These are phyloP conservation scores for Botrytis pseudocinerea DNA, from an alignment of 2,329 filamentous ascomycete genomes.

Conservation along the genomic window DNA sequence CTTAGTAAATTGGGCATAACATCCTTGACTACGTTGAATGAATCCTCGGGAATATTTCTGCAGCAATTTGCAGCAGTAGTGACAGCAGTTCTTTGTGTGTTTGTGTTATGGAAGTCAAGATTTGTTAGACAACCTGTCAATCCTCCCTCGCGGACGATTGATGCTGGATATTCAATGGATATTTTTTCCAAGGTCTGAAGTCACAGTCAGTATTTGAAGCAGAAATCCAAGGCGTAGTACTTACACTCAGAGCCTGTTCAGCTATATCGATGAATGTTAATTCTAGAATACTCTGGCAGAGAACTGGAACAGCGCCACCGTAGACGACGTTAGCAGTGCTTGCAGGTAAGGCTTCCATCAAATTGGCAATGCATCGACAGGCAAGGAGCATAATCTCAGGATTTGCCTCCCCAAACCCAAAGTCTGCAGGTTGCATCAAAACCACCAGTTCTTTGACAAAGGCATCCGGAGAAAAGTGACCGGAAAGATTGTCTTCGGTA, in stretches of 20 bases:
- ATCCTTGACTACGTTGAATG: conserved; percentile 85
- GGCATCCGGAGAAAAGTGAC: conserved; percentile 89
- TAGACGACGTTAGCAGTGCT: conserved; percentile 96
- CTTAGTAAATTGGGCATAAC: conserved; percentile 95
- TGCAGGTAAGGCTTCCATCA: conserved; percentile 94
- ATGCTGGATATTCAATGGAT: conserved; percentile 90
- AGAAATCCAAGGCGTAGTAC: conserved; percentile 36
- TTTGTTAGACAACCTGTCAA: conserved; percentile 94
- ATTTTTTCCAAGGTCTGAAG: conserved; percentile 86
- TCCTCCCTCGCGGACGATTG: conserved; percentile 93
- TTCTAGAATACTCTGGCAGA: conserved; percentile 93
- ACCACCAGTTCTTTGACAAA: conserved; percentile 93
- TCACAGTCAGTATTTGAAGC: conserved; percentile 25
- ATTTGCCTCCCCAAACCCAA: conserved; percentile 77
- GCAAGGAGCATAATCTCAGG: conserved; percentile 96
- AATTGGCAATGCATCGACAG: conserved; percentile 90
- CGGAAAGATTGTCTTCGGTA: conserved; percentile 93
- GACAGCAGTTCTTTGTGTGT: conserved; percentile 93
- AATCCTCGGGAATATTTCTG: conserved; percentile 92
- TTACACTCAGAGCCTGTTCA: conserved; percentile 85
- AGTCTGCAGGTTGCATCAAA: conserved; percentile 88
- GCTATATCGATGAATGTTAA: conserved; percentile 97
- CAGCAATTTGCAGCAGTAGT: conserved; percentile 98
- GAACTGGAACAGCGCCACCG: conserved; percentile 89
- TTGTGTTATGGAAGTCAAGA: conserved; percentile 95